These are phyloP conservation scores for Discostella pseudostelligera DNA, from an alignment of 108 stramenopile species.

Conservation along the genomic window DNA sequence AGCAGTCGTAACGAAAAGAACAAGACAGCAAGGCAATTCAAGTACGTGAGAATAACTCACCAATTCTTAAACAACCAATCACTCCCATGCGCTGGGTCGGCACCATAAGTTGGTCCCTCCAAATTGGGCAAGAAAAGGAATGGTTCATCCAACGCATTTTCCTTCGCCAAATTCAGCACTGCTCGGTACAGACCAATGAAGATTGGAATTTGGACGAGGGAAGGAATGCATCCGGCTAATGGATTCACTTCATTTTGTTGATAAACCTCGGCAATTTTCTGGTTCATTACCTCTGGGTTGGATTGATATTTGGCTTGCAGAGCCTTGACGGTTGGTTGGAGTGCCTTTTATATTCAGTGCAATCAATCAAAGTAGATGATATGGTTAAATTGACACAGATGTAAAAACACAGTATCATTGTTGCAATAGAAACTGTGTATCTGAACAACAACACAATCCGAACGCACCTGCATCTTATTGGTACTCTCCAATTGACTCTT, in stretches of 20 bases:
- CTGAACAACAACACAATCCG: background rate
- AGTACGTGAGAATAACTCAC: constrained; percentile 13
- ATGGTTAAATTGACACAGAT: too few relatives aligned
- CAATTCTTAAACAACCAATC: constrained; percentile 87
- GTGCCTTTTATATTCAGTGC: constrained; percentile 40
- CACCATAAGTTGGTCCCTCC: constrained; percentile 95
- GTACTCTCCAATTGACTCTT: constrained; percentile 91
- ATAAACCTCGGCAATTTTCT: constrained; percentile 93
- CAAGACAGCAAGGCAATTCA: background rate
- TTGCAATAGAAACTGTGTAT: too few relatives aligned
- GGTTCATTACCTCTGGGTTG: constrained; percentile 94
- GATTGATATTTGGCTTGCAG: constrained; percentile 92
- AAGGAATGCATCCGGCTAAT: constrained; percentile 92
- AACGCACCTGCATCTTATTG: constrained; percentile 90
- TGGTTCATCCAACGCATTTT: constrained; percentile 87
- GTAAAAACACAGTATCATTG: too few relatives aligned
- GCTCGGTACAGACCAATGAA: constrained; percentile 96
- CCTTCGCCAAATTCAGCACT: constrained; percentile 87
- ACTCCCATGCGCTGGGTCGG: constrained; percentile 86
- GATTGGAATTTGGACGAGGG: constrained; percentile 92
- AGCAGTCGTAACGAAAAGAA: background rate
- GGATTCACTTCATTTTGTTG: constrained; percentile 92
- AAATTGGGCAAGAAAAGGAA: constrained; percentile 96
- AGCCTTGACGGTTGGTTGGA: constrained; percentile 88
- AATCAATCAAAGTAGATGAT: too few relatives aligned